phyloP scores from a whole-genome alignment of 176 grass and related monocot genomes.

The Bothriochloa decipiens region DNA sequence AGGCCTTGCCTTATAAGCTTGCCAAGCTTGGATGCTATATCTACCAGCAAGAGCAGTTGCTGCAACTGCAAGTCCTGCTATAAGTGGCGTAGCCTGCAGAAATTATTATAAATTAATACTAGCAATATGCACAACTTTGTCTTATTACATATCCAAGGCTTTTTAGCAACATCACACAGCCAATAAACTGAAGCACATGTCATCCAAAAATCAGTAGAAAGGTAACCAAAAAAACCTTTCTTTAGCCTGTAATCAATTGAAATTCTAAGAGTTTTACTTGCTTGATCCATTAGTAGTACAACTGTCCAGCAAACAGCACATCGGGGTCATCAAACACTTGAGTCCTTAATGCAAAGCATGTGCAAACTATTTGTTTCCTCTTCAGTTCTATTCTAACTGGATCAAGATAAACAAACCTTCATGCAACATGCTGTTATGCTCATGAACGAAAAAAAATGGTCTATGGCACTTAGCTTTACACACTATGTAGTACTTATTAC shows the following conservation, averaged over 20 bases:
- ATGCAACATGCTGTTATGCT: background rate
- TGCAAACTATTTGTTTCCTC: background rate
- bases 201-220: slow-evolving; percentile 12
- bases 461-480: background rate
- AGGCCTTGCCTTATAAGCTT: slow-evolving; percentile 85
- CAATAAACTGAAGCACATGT: background rate
- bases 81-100: slow-evolving; percentile 64
- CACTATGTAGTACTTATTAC: background rate
- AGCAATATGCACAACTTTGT: background rate
- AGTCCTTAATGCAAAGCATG: background rate
- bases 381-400: background rate
- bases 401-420: background rate
- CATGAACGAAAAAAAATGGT: background rate
- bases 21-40: slow-evolving; percentile 83
- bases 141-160: slow-evolving; percentile 1
- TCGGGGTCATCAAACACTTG: background rate
- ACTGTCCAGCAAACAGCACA: background rate
- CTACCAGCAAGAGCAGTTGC: slow-evolving; percentile 70
- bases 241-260: background rate
- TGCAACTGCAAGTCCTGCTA: slow-evolving; percentile 86
- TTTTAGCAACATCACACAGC: background rate
- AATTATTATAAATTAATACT: slow-evolving; percentile 27
- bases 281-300: background rate
- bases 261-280: background rate
- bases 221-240: background rate